Percentiles rank a stretch among this genome's conserved stretches.
These are phyloP conservation scores for Penicillium sp. DNA, from an alignment of 2,329 filamentous ascomycete genomes.

Conservation along the genomic window DNA sequence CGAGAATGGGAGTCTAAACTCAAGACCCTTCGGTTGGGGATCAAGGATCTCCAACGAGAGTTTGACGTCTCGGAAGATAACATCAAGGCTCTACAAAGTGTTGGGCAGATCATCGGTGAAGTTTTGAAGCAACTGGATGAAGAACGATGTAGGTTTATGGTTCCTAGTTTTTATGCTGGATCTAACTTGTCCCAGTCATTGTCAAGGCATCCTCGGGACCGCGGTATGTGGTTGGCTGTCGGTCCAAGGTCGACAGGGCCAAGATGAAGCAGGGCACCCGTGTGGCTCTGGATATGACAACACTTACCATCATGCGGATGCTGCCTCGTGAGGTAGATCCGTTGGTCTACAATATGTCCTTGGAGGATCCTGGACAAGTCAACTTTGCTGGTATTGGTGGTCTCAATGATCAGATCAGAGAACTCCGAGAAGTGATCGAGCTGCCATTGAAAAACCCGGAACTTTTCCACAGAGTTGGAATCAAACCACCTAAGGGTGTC, in stretches of 20 bases:
- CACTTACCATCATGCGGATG: constrained; percentile 99
- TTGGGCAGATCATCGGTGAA: constrained; percentile 98
- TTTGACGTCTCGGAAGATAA: constrained; percentile 98
- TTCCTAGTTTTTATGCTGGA: not conserved
- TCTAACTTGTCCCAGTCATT: constrained; percentile 60
- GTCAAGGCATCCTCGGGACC: constrained; percentile 97
- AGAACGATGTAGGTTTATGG: constrained; percentile 73
- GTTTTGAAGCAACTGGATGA: constrained; percentile 98
- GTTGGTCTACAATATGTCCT: constrained; percentile 98
- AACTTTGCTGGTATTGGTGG: constrained; percentile 97
- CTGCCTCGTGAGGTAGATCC: constrained; percentile 96
- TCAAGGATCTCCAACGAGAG: constrained; percentile 90
- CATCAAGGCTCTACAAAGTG: constrained; percentile 98
- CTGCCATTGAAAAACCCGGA: constrained; percentile 97
- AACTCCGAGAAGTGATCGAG: constrained; percentile 95
- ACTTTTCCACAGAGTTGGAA: constrained; percentile 90
- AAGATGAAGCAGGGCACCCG: constrained; percentile 98
- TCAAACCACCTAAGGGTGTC: constrained; percentile 98
- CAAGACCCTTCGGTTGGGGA: constrained; percentile 86
- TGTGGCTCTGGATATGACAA: constrained; percentile 98
- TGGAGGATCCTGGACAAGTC: constrained; percentile 95
- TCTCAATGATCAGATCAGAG: constrained; percentile 95
- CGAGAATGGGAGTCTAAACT: constrained; percentile 98
- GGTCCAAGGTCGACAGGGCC: constrained; percentile 93
- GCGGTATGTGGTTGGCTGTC: constrained; percentile 95